phyloP scores from a whole-genome alignment of 768 basidiomycete species.

The Leccinum truebloodii region DNA sequence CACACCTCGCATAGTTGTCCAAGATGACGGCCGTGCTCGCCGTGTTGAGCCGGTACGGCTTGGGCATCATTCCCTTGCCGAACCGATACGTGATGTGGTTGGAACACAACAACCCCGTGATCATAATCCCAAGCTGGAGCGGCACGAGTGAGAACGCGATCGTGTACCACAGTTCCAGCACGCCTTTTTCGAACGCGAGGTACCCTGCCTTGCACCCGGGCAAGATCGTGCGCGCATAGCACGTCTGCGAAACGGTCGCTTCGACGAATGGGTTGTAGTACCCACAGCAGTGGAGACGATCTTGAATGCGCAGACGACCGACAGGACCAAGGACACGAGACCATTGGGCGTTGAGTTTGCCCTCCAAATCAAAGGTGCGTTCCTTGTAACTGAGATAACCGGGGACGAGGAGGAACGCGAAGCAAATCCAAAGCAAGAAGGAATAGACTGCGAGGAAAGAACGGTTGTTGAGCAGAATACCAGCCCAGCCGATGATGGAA shows the following conservation, averaged over 20 bases:
- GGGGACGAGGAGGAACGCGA: constrained; percentile 68
- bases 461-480: constrained; percentile 82
- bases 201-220: constrained; percentile 75
- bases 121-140: constrained; percentile 61
- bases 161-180: constrained; percentile 66
- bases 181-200: constrained; percentile 53
- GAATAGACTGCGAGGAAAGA: constrained; percentile 76
- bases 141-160: constrained; percentile 67
- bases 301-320: constrained; percentile 70
- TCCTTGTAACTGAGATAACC: constrained; percentile 81
- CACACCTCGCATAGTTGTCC: constrained; percentile 78
- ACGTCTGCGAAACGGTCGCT: constrained; percentile 72
- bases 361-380: constrained; percentile 76
- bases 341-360: constrained; percentile 81
- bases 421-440: constrained; percentile 71
- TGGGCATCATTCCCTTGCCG: constrained; percentile 87
- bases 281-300: constrained; percentile 76
- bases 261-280: constrained; percentile 81
- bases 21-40: constrained; percentile 79
- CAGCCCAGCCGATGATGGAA: constrained; percentile 73
- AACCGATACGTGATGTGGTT: constrained; percentile 88
- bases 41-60: constrained; percentile 74
- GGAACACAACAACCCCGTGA: constrained; percentile 66
- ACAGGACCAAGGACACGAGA: constrained; percentile 56
- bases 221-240: constrained; percentile 69